Conservation (phyloP, 2,329 filamentous ascomycete species). For the Fusarium avenaceum region DNA sequence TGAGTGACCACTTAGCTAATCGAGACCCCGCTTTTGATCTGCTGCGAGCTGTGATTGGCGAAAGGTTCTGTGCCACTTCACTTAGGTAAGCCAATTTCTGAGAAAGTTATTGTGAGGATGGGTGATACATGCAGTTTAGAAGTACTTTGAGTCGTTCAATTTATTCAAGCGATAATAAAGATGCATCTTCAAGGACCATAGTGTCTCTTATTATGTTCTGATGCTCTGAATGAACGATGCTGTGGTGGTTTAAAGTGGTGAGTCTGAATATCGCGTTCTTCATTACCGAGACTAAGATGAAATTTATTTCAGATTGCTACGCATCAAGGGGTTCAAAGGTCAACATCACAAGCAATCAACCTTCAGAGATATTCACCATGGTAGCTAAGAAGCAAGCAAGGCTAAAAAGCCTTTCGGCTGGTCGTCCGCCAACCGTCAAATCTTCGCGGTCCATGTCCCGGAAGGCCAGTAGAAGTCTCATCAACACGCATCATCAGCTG, state of each 20-base stretch:
- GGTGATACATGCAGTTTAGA: background rate
- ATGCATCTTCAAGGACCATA: background rate
- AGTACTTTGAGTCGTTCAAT: background rate
- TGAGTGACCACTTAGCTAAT: constrained; percentile 19
- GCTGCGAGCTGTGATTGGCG: constrained; percentile 3
- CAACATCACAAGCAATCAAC: background rate
- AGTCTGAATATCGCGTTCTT: constrained; percentile 7
- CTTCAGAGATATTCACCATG: constrained; percentile 54
- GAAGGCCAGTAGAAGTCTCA: constrained; percentile 73
- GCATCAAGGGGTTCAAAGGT: constrained; percentile 3
- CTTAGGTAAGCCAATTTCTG: constrained; percentile 1
- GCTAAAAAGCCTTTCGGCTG: constrained; percentile 60
- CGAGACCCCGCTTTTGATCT: background rate
- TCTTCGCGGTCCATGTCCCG: constrained; percentile 71
- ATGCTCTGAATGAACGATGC: background rate
- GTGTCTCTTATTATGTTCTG: background rate
- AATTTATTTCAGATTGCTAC: constrained; percentile 22
- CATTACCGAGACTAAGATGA: constrained; percentile 32
- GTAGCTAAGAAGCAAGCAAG: constrained; percentile 60
- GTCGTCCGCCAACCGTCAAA: constrained; percentile 69
- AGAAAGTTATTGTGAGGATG: constrained; percentile 5
- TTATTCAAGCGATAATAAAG: background rate
- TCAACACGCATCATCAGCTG: constrained; percentile 75
- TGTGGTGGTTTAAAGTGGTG: constrained; percentile 4
- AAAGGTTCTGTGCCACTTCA: background rate